A percentile compares a stretch with the other conserved stretches of the same genome.
Conservation (phyloP, 2,329 filamentous ascomycete genomes). For the Beauveria asiatica region DNA sequence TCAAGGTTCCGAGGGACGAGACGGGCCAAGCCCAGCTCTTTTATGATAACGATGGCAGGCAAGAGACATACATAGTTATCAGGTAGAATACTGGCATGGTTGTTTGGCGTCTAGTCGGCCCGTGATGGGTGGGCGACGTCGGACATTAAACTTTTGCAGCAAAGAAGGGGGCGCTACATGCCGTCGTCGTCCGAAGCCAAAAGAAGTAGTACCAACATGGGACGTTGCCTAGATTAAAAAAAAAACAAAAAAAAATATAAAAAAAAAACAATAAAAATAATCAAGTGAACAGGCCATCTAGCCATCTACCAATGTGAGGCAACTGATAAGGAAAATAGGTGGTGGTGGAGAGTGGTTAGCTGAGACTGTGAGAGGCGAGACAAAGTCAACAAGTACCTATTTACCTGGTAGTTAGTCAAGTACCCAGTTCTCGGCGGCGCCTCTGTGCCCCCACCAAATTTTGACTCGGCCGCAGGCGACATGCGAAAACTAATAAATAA, state of each 20-base stretch:
- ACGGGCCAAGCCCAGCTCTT: neutral
- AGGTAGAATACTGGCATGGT: neutral
- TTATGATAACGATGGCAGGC: conserved; percentile 4
- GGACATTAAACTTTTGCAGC: neutral
- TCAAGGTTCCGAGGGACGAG: neutral
- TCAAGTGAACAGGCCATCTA: neutral
- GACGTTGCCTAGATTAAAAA: neutral
- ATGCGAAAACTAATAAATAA: too few relatives aligned
- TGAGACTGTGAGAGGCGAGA: too few relatives aligned
- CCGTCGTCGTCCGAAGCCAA: conserved; percentile 7
- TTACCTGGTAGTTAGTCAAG: too few relatives aligned
- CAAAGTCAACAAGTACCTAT: too few relatives aligned
- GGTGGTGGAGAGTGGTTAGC: neutral
- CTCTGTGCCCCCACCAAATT: neutral
- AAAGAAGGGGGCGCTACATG: neutral
- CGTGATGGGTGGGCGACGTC: conserved; percentile 8
- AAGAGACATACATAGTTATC: too few relatives aligned
- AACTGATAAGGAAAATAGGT: conserved; percentile 3
- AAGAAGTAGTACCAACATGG: neutral
- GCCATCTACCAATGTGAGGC: conserved; percentile 3
- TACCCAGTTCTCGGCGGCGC: neutral
- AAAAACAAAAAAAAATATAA: neutral
- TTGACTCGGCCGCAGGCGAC: conserved; percentile 7
- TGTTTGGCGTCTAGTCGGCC: neutral
- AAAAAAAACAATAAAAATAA: neutral